Evolutionary conservation across 768 basidiomycete genomes (phyloP).

Genomic region (Termitomyces heimii): DNA sequence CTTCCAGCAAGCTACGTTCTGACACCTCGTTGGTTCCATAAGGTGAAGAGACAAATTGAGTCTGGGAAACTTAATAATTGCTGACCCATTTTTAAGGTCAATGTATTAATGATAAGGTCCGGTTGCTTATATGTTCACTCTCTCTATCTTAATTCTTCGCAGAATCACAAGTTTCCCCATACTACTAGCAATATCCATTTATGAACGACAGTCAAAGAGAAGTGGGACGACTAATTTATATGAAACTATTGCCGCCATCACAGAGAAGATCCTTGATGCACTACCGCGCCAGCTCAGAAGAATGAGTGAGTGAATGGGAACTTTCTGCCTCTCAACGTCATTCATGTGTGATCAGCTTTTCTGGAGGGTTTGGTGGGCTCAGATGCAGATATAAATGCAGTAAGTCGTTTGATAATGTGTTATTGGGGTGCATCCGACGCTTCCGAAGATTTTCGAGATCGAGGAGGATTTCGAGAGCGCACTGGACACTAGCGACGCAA

Average conservation of each 20-base stretch:
- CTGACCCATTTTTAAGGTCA: conserved; percentile 45
- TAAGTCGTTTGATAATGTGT: conserved; percentile 25
- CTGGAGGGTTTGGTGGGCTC: conserved; percentile 77
- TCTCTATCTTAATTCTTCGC: conserved; percentile 1
- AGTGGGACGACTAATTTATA: conserved; percentile 60
- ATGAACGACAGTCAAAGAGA: conserved; percentile 79
- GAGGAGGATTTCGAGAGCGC: conserved; percentile 63
- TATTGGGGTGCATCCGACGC: neutral
- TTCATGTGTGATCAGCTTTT: conserved; percentile 40
- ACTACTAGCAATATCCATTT: conserved; percentile 71
- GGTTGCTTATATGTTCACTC: neutral
- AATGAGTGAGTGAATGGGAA: conserved; percentile 46
- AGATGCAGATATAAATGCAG: conserved; percentile 68
- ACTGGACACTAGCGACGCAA: conserved; percentile 41
- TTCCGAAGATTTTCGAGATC: conserved; percentile 67
- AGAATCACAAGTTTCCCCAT: conserved; percentile 84
- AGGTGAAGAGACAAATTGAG: conserved; percentile 38
- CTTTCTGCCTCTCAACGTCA: neutral
- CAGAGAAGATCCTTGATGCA: conserved; percentile 67
- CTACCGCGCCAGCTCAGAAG: conserved; percentile 73
- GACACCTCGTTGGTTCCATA: conserved; percentile 97
- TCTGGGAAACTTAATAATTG: neutral
- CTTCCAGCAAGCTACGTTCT: conserved; percentile 82
- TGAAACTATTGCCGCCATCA: conserved; percentile 62
- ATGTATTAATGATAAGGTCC: conserved; percentile 83